These are phyloP conservation scores for Diutina pseudorugosa DNA, from an alignment of 1,139 yeast genomes.

Conservation along the genomic window DNA sequence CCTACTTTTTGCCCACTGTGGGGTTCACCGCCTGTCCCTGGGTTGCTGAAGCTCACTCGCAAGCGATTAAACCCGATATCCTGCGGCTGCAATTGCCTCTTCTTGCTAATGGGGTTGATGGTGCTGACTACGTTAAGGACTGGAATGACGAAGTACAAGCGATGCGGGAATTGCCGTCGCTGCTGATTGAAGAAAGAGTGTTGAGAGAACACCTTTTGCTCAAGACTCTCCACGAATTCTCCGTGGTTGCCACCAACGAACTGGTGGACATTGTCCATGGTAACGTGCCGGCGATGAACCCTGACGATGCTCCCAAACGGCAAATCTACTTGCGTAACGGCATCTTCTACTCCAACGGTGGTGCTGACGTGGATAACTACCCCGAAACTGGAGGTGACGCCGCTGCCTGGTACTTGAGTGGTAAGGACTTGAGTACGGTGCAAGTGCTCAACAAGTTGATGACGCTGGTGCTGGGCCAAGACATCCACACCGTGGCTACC, in stretches of 20 bases:
- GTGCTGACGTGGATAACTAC: constrained; percentile 11
- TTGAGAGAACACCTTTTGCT: constrained; percentile 65
- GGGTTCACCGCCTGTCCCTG: constrained; percentile 62
- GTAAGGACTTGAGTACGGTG: constrained; percentile 69
- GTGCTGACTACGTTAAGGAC: constrained; percentile 49
- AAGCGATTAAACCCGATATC: constrained; percentile 33
- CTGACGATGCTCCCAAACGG: constrained; percentile 48
- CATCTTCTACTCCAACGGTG: constrained; percentile 61
- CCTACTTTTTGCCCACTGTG: constrained; percentile 49
- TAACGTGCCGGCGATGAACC: constrained; percentile 69
- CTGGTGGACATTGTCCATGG: constrained; percentile 71
- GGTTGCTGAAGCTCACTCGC: constrained; percentile 34
- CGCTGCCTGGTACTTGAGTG: constrained; percentile 74
- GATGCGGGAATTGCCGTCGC: constrained; percentile 55
- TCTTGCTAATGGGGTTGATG: constrained; percentile 44
- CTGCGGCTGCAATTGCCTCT: constrained; percentile 52
- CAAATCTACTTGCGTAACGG: constrained; percentile 70
- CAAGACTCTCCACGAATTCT: constrained; percentile 69
- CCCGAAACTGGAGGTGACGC: constrained; percentile 64
- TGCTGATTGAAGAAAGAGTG: constrained; percentile 52
- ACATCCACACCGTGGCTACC: constrained; percentile 3
- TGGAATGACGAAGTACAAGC: constrained; percentile 91
- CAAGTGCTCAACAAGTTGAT: constrained; percentile 59
- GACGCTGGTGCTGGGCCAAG: constrained; percentile 40
- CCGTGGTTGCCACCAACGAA: constrained; percentile 63